Base-by-base conservation (phyloP, 2,329 filamentous ascomycete genomes). In the Aspergillus caelatus region DNA sequence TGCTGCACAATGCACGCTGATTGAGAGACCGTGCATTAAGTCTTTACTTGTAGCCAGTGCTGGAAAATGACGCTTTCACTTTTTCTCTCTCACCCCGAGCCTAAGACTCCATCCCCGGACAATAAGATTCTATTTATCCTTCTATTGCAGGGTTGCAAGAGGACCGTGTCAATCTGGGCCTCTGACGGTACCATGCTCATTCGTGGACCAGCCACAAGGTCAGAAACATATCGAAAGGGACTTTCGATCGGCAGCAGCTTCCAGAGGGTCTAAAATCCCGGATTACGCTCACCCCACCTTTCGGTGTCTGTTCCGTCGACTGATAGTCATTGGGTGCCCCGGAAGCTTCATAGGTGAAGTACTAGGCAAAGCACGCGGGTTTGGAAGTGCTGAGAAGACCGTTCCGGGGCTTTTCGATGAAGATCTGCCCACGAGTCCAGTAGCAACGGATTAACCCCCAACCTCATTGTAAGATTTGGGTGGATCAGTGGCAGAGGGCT, bases 251-350 rank as follows among this genome's bases (percentile, higher is more conserved):
- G 28, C 9, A n/a, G 28, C 9, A 32, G 48, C 28, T 55, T n/a
- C 21, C 3, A 55, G 52, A 55, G 52, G 52, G 52, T 55, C 34
- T 21, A 55, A 39, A 55, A 34, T 55, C 34, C 21, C 52, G 32
- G 52, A 55, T 41, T 39, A 55, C 34, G 32, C 52, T 39, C 63
- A 60, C 64, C 67, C 67, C 67, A 60, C 64, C 63, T 61, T 60
- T 55, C n/a, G n/a, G 48, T 48, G 43, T 45, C 60, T 45, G 57
- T 60, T 46, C 26, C n/a, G 19, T 43, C 14, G 30, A 58, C 23
- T 36, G 53, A n/a, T 60, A 43, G 30, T 62, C 58, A 67, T 67
- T 67, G 61, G 66, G 46, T 65, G 65, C 62, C 65, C 46, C 58
- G 59, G 39, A 65, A 65, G 57, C 63, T 64, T 67, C 59, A 41